These are phyloP conservation scores for Hyaloscypha variabilis DNA, from an alignment of 495 filamentous ascomycete genomes.

Conservation along the genomic window DNA sequence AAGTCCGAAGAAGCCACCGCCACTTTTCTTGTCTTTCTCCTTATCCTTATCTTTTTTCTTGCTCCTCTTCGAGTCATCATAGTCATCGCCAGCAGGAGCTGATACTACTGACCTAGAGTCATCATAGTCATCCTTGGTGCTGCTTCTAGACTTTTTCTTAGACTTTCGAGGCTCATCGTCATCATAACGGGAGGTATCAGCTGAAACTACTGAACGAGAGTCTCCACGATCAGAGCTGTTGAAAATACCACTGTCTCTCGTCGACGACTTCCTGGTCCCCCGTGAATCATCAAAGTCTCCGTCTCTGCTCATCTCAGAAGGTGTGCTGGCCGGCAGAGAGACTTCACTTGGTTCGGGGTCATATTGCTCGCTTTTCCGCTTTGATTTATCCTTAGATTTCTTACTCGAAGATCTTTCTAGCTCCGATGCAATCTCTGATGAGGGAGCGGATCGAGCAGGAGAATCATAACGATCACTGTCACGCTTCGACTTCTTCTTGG, in stretches of 20 bases:
- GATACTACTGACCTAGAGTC: slow-evolving; percentile 45
- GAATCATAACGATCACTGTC: slow-evolving; percentile 35
- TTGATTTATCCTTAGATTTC: slow-evolving; percentile 36
- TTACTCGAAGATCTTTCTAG: slow-evolving; percentile 35
- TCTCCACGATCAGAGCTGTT: slow-evolving; percentile 39
- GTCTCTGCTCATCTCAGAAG: slow-evolving; percentile 31
- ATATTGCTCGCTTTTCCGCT: slow-evolving; percentile 23
- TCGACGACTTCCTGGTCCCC: slow-evolving; percentile 34
- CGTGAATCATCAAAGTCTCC: slow-evolving; percentile 35
- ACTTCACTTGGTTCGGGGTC: slow-evolving; percentile 33
- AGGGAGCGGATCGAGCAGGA: slow-evolving; percentile 27
- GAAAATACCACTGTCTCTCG: slow-evolving; percentile 31
- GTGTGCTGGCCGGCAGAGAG: slow-evolving; percentile 30
- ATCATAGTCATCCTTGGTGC: slow-evolving; percentile 34
- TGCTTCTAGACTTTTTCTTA: slow-evolving; percentile 36
- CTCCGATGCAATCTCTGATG: slow-evolving; percentile 20
- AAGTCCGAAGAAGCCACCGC: slow-evolving; percentile 35
- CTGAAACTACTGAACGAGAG: slow-evolving; percentile 46
- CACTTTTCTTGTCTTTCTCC: slow-evolving; percentile 37
- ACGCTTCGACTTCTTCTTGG: slow-evolving; percentile 34
- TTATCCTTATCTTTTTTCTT: slow-evolving; percentile 31
- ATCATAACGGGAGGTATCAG: slow-evolving; percentile 35
- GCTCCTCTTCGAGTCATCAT: slow-evolving; percentile 27
- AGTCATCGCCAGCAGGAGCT: slow-evolving; percentile 34
- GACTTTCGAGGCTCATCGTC: slow-evolving; percentile 31